Conservation (phyloP, 2,329 filamentous ascomycete species). For the Amphichorda felina region DNA sequence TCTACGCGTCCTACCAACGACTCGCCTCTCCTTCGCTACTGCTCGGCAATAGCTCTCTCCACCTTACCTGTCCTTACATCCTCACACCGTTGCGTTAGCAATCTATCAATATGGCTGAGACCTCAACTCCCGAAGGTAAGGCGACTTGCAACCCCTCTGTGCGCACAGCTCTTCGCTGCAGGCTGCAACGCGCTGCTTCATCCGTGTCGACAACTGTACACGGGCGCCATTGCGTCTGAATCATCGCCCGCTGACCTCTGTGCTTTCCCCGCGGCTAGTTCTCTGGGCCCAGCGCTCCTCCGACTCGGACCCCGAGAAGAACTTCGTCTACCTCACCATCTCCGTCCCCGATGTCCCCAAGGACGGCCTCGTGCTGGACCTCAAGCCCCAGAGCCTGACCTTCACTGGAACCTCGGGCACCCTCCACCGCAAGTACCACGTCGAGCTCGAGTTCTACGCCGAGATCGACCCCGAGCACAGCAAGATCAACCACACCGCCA, state of each 20-base stretch:
- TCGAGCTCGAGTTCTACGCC: constrained; percentile 77
- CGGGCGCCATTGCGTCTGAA: too few relatives aligned
- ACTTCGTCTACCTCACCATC: constrained; percentile 91
- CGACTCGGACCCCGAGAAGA: constrained; percentile 66
- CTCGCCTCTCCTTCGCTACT: not conserved
- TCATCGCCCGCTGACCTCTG: too few relatives aligned
- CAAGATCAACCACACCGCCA: constrained; percentile 79
- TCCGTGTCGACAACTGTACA: not conserved
- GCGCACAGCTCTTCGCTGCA: too few relatives aligned
- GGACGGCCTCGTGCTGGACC: constrained; percentile 66
- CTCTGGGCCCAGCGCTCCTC: constrained; percentile 97
- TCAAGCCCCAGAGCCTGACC: constrained; percentile 63
- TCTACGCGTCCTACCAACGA: constrained; percentile 7
- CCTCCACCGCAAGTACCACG: constrained; percentile 77
- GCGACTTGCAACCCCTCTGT: not conserved
- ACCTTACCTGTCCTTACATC: not conserved
- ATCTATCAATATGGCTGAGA: constrained; percentile 12
- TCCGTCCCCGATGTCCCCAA: constrained; percentile 73
- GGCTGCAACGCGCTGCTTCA: not conserved
- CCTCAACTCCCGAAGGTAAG: constrained; percentile 25
- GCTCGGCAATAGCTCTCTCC: too few relatives aligned
- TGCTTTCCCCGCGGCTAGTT: constrained; percentile 40
- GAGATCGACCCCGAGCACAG: constrained; percentile 80
- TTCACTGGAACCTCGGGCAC: constrained; percentile 77
- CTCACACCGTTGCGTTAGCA: constrained; percentile 3